A percentile compares a stretch with the other conserved stretches of the same genome.
Evolutionary conservation across 192 early-diverging fungal genomes (phyloP).

Genomic region (Geosiphon pyriformis): DNA sequence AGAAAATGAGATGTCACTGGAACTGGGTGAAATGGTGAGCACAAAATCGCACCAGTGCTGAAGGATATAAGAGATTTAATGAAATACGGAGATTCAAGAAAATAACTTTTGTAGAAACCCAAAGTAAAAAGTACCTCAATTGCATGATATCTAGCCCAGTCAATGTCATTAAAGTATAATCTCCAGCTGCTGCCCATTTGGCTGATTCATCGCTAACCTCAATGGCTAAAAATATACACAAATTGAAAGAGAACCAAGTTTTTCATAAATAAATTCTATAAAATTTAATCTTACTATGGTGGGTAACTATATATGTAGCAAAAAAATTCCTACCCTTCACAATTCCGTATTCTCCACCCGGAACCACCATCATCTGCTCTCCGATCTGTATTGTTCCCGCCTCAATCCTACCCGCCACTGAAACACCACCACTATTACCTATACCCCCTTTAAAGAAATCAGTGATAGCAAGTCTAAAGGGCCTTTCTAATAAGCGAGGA

Average conservation of each 20-base stretch:
- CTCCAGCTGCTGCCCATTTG: slow-evolving; percentile 93
- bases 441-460: slow-evolving; percentile 91
- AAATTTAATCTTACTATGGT: too few species aligned
- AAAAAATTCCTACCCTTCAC: slow-evolving; percentile 59
- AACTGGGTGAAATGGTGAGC: slow-evolving; percentile 61
- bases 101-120: slow-evolving; percentile 16
- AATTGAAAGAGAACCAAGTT: too few species aligned
- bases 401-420: slow-evolving; percentile 83
- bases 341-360: slow-evolving; percentile 66
- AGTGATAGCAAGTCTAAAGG: slow-evolving; percentile 78
- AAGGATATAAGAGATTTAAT: slow-evolving; percentile 4
- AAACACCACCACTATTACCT: slow-evolving; percentile 65
- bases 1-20: slow-evolving; percentile 71
- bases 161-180: slow-evolving; percentile 75
- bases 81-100: slow-evolving; percentile 1
- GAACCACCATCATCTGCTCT: slow-evolving; percentile 75
- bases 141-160: slow-evolving; percentile 66
- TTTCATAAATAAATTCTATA: too few species aligned
- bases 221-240: slow-evolving; percentile 50
- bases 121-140: slow-evolving; percentile 43
- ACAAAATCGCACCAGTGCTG: slow-evolving; percentile 81
- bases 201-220: slow-evolving; percentile 63
- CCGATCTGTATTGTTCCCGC: slow-evolving; percentile 85
- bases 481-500: slow-evolving; percentile 65
- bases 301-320: neutral